phyloP scores from a whole-genome alignment of 2,329 filamentous ascomycete genomes.

The Aspergillus neotritici region DNA sequence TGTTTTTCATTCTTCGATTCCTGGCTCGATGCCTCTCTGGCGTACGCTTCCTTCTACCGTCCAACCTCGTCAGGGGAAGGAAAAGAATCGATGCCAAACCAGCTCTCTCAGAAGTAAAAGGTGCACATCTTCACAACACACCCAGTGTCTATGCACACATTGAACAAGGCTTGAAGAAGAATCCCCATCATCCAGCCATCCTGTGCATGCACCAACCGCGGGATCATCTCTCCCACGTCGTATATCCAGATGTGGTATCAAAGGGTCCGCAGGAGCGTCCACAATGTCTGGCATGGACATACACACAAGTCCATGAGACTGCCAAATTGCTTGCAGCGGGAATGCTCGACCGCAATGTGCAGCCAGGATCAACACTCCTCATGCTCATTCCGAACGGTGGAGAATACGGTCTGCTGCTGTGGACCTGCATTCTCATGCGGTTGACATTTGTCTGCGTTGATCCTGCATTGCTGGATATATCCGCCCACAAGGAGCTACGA shows the following conservation, averaged over 20 bases:
- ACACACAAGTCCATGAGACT: not conserved
- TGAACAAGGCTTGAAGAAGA: not conserved
- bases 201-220: not conserved
- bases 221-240: not conserved
- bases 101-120: not conserved
- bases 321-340: not conserved
- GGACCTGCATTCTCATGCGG: not conserved
- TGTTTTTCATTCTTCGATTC: too few species aligned
- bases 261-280: too few species aligned
- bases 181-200: not conserved
- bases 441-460: not conserved
- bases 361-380: not conserved
- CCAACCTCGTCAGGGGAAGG: too few species aligned
- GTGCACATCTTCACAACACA: not conserved
- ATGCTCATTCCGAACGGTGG: not conserved
- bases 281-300: constrained; percentile 2
- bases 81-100: too few species aligned
- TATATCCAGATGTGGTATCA: not conserved
- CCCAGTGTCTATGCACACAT: not conserved
- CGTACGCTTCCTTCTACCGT: too few species aligned
- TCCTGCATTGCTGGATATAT: not conserved
- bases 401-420: not conserved
- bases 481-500: not conserved
- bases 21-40: too few species aligned
- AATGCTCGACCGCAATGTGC: not conserved